Percentiles rank a stretch among this genome's conserved stretches.
Evolutionary conservation across 495 filamentous ascomycete species (phyloP).

Genomic region (Gamarada debralockiae): DNA sequence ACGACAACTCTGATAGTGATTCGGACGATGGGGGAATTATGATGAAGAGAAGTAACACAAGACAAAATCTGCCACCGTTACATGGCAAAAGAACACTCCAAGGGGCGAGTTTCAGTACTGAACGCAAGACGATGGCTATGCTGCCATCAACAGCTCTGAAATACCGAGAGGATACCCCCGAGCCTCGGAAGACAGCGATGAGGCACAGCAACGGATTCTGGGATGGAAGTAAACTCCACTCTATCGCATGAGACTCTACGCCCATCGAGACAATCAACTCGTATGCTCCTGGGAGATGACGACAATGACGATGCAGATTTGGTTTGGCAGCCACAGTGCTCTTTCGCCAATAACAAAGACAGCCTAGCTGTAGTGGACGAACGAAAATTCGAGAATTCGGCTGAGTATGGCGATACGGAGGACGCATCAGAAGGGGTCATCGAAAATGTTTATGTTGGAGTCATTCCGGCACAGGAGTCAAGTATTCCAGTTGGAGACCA

Average conservation of each 20-base stretch:
- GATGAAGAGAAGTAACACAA: constrained; percentile 63
- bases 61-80: constrained; percentile 32
- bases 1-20: constrained; percentile 52
- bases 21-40: constrained; percentile 74
- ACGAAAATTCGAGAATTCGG: constrained; percentile 42
- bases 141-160: constrained; percentile 90
- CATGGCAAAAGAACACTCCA: constrained; percentile 22
- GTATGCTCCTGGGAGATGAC: constrained; percentile 60
- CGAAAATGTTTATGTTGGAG: constrained; percentile 81
- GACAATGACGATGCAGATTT: constrained; percentile 57
- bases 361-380: constrained; percentile 26
- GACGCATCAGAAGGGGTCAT: constrained; percentile 58
- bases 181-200: constrained; percentile 54
- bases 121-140: constrained; percentile 92
- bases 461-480: constrained; percentile 95
- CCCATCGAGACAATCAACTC: constrained; percentile 63
- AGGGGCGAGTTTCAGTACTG: constrained; percentile 45
- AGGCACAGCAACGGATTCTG: constrained; percentile 47
- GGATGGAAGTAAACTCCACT: constrained; percentile 40
- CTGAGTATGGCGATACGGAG: constrained; percentile 63
- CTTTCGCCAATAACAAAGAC: constrained; percentile 30
- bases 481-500: too few relatives aligned
- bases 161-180: constrained; percentile 74
- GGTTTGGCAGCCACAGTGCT: constrained; percentile 33
- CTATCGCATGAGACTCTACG: constrained; percentile 68